These are phyloP conservation scores for Chaetomium sp. DNA, from an alignment of 2,329 filamentous ascomycete genomes.

Conservation along the genomic window DNA sequence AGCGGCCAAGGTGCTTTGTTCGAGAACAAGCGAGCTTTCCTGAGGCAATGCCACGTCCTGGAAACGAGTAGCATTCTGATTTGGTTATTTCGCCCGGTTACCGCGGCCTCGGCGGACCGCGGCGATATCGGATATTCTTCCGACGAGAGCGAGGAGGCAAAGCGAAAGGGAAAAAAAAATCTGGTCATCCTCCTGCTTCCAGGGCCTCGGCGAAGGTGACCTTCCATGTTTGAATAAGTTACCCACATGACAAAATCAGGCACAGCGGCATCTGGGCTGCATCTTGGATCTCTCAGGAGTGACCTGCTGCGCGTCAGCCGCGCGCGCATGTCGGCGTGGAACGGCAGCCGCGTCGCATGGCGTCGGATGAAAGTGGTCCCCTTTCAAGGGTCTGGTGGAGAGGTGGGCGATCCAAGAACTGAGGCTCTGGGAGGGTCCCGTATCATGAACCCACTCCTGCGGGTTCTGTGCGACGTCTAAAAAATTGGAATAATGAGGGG, in stretches of 20 bases:
- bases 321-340: conserved; percentile 16
- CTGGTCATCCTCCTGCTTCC: neutral
- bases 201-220: neutral
- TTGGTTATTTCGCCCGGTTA: conserved; percentile 14
- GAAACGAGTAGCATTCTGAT: conserved; percentile 6
- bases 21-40: conserved; percentile 8
- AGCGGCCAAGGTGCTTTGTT: conserved; percentile 3
- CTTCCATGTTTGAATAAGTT: neutral
- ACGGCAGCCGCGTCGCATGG: conserved; percentile 28
- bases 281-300: conserved; percentile 1
- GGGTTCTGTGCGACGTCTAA: conserved; percentile 38
- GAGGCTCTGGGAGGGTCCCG: conserved; percentile 40
- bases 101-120: conserved; percentile 2
- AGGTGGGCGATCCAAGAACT: conserved; percentile 35
- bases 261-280: conserved; percentile 12
- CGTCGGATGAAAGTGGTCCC: conserved; percentile 33
- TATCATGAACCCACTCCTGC: conserved; percentile 38
- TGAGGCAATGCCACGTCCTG: conserved; percentile 12
- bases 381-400: conserved; percentile 32
- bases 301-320: conserved; percentile 27
- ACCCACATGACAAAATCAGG: neutral
- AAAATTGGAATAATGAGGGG: conserved; percentile 36
- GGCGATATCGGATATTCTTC: conserved; percentile 22
- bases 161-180: neutral
- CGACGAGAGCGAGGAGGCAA: neutral